phyloP scores from a whole-genome alignment of 1,284 basidiomycete genomes.

The Marasmius tenuissimus region DNA sequence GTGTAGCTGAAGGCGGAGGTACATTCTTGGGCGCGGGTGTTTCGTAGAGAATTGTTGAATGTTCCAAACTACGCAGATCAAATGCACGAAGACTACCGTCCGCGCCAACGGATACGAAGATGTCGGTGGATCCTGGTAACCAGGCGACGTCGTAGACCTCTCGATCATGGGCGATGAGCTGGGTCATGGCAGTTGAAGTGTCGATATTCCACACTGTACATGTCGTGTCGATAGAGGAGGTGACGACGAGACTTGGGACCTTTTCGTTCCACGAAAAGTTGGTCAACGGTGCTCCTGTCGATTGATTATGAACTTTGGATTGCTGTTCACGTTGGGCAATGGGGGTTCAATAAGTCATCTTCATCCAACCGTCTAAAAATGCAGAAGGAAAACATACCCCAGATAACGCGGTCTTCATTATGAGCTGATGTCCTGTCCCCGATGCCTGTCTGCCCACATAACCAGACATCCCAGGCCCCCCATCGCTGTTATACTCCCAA shows the following conservation, averaged over 20 bases:
- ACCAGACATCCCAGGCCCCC: constrained; percentile 51
- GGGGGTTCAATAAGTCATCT: background rate
- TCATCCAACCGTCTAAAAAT: constrained; percentile 10
- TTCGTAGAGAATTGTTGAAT: constrained; percentile 98
- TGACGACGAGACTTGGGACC: constrained; percentile 85
- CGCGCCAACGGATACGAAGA: constrained; percentile 98
- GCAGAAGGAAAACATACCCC: constrained; percentile 63
- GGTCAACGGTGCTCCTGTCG: constrained; percentile 85
- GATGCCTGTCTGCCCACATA: constrained; percentile 72
- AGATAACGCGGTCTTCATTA: constrained; percentile 70
- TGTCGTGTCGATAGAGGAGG: constrained; percentile 95
- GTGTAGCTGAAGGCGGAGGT: constrained; percentile 54
- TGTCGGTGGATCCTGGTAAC: constrained; percentile 97
- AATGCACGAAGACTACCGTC: constrained; percentile 97
- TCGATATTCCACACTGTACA: constrained; percentile 98
- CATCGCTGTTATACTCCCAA: constrained; percentile 80
- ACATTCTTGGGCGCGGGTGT: constrained; percentile 78
- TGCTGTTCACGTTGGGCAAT: constrained; percentile 44
- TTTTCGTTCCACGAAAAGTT: constrained; percentile 97
- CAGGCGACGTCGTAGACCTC: constrained; percentile 98
- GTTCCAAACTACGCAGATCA: constrained; percentile 93
- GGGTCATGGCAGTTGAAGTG: constrained; percentile 92
- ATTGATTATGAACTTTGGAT: constrained; percentile 85
- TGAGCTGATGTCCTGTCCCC: constrained; percentile 54
- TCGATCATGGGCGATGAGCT: constrained; percentile 96